Percentiles rank a stretch among this genome's conserved stretches.
Conservation (phyloP, 2,329 filamentous ascomycete species). For the Chaetomiaceae sp. region DNA sequence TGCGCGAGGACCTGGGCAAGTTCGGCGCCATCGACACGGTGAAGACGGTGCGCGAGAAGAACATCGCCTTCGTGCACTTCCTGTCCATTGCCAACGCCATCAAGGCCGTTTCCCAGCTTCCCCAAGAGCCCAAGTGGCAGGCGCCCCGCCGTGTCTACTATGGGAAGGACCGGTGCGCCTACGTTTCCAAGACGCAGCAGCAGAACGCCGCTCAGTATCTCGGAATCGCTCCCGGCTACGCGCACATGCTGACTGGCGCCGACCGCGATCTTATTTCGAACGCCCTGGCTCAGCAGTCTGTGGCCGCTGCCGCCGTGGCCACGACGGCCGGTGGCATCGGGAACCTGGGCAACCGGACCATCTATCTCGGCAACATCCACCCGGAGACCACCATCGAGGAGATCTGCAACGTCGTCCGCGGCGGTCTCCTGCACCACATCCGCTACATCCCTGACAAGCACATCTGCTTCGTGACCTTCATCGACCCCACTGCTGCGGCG, state of each 20-base stretch:
- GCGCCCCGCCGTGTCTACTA: conserved; percentile 94
- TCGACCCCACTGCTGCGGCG: conserved; percentile 93
- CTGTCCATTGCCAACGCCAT: conserved; percentile 96
- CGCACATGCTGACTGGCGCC: conserved; percentile 91
- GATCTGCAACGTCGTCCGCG: conserved; percentile 97
- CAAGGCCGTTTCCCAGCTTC: conserved; percentile 94
- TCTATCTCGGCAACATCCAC: conserved; percentile 98
- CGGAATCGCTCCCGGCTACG: conserved; percentile 93
- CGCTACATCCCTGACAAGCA: conserved; percentile 99
- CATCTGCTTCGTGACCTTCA: conserved; percentile 99
- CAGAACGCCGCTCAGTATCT: conserved; percentile 98
- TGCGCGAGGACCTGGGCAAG: conserved; percentile 91
- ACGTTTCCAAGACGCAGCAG: conserved; percentile 98
- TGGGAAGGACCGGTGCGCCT: conserved; percentile 96
- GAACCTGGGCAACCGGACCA: conserved; percentile 94
- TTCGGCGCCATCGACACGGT: conserved; percentile 96
- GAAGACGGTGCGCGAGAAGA: conserved; percentile 97
- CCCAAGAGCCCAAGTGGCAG: conserved; percentile 96
- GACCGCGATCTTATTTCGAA: conserved; percentile 96
- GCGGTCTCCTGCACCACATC: conserved; percentile 93
- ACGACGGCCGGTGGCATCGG: conserved; percentile 95
- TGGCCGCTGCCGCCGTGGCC: conserved; percentile 91
- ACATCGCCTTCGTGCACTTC: conserved; percentile 96
- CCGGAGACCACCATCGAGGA: conserved; percentile 98
- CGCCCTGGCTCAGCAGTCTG: conserved; percentile 93